Conservation (phyloP, 2,329 filamentous ascomycete genomes). For the Exserohilum turcica region DNA sequence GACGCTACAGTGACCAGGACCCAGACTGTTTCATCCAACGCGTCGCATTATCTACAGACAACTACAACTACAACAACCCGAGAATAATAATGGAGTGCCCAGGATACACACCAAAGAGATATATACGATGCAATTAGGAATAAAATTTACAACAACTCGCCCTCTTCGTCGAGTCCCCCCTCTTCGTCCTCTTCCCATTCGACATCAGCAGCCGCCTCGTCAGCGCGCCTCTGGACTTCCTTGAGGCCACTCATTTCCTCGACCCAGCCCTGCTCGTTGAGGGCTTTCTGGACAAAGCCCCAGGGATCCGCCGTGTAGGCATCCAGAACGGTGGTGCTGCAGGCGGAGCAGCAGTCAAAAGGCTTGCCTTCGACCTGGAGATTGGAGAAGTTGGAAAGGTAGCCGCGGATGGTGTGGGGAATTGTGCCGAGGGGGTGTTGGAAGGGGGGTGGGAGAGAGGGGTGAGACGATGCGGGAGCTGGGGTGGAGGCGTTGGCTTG, state of each 20-base stretch:
- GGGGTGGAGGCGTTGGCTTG: slow-evolving; percentile 8
- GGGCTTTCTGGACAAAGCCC: slow-evolving; percentile 75
- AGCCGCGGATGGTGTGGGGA: slow-evolving; percentile 81
- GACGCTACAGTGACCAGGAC: too few species aligned
- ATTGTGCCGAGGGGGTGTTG: slow-evolving; percentile 71
- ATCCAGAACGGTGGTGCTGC: slow-evolving; percentile 70
- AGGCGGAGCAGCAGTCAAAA: slow-evolving; percentile 82
- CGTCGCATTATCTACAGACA: too few species aligned
- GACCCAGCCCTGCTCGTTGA: slow-evolving; percentile 78
- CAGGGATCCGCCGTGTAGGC: slow-evolving; percentile 72
- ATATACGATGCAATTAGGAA: too few species aligned
- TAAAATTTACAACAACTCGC: slow-evolving; percentile 51
- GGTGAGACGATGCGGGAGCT: slow-evolving; percentile 19
- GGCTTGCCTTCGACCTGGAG: slow-evolving; percentile 73
- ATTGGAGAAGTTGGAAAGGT: slow-evolving; percentile 74
- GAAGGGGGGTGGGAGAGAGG: slow-evolving; percentile 42
- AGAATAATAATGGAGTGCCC: too few species aligned
- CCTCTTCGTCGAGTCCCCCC: slow-evolving; percentile 61
- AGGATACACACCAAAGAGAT: too few species aligned
- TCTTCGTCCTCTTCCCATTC: slow-evolving; percentile 61
- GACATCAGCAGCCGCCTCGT: slow-evolving; percentile 56
- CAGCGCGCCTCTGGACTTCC: slow-evolving; percentile 63
- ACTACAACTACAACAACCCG: too few species aligned
- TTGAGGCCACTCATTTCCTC: slow-evolving; percentile 69
- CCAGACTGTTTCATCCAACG: too few species aligned